Conservation (phyloP, 345 rosid genomes). For the Aquilaria sinensis region DNA sequence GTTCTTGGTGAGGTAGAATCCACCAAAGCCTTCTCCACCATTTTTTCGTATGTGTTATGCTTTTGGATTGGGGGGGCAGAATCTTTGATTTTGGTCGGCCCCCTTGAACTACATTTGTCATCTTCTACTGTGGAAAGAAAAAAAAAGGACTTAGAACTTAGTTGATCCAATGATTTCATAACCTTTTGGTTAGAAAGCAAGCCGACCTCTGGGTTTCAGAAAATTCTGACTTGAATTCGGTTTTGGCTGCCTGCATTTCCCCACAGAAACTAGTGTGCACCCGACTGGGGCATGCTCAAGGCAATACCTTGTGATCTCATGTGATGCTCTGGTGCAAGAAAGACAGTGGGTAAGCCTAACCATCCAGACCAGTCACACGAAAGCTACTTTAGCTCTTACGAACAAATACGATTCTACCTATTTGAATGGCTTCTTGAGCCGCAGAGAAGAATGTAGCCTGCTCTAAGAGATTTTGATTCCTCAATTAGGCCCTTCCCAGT, state of each 20-base stretch:
- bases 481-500: conserved; percentile 53
- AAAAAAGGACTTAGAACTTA: background rate
- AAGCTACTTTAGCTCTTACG: no score
- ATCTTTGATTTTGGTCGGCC: conserved; percentile 16
- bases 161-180: background rate
- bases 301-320: conserved; percentile 39
- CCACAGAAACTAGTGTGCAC: conserved; percentile 66
- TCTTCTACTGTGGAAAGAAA: conserved; percentile 16
- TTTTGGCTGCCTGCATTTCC: conserved; percentile 26
- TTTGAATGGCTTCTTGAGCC: conserved; percentile 43
- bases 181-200: background rate
- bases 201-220: conserved; percentile 33
- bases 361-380: conserved; percentile 3
- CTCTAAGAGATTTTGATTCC: conserved; percentile 70
- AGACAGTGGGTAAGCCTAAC: background rate
- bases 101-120: conserved; percentile 21
- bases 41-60: conserved; percentile 13
- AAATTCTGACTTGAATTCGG: conserved; percentile 26
- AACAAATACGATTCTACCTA: conserved; percentile 16
- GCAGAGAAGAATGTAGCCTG: conserved; percentile 61
- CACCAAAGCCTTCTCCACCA: conserved; percentile 13
- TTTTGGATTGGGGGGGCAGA: conserved; percentile 18
- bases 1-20: conserved; percentile 44
- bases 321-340: conserved; percentile 33
- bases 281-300: conserved; percentile 49